phyloP scores from a whole-genome alignment of 2,329 filamentous ascomycete genomes.

The Stachybotrys elegans region DNA sequence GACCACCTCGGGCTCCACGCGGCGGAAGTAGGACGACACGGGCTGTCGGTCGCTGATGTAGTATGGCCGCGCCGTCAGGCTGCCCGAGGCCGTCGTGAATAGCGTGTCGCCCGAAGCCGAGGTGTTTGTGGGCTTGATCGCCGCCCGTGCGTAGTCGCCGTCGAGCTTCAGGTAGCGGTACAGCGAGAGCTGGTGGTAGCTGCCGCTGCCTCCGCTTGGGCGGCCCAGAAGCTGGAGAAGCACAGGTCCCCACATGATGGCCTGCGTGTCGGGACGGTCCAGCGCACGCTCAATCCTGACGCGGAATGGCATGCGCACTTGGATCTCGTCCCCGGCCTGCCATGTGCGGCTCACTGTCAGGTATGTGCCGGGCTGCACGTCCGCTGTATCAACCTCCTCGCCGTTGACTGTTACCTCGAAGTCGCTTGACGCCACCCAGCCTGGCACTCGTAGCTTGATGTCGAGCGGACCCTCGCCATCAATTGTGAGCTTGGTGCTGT shows the following conservation, averaged over 20 bases:
- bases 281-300: constrained; percentile 22
- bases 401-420: constrained; percentile 23
- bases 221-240: constrained; percentile 22
- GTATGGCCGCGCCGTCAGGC: constrained; percentile 20
- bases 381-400: constrained; percentile 8
- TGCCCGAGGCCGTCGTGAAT: constrained; percentile 12
- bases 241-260: constrained; percentile 24
- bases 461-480: constrained; percentile 19
- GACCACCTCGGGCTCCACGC: constrained; percentile 21
- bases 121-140: constrained; percentile 13
- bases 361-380: constrained; percentile 19
- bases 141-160: constrained; percentile 21
- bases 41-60: constrained; percentile 21
- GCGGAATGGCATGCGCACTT: constrained; percentile 23
- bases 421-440: constrained; percentile 20
- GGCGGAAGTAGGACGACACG: constrained; percentile 25
- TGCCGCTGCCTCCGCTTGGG: constrained; percentile 12
- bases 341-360: constrained; percentile 22
- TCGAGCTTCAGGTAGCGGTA: constrained; percentile 23
- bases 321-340: constrained; percentile 21
- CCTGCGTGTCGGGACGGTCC: constrained; percentile 25
- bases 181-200: constrained; percentile 21
- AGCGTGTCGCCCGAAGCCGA: constrained; percentile 18
- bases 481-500: constrained; percentile 20
- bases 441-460: constrained; percentile 24